Base-by-base conservation (phyloP, 1,139 yeast genomes). In the Zygosaccharomyces sapae region DNA sequence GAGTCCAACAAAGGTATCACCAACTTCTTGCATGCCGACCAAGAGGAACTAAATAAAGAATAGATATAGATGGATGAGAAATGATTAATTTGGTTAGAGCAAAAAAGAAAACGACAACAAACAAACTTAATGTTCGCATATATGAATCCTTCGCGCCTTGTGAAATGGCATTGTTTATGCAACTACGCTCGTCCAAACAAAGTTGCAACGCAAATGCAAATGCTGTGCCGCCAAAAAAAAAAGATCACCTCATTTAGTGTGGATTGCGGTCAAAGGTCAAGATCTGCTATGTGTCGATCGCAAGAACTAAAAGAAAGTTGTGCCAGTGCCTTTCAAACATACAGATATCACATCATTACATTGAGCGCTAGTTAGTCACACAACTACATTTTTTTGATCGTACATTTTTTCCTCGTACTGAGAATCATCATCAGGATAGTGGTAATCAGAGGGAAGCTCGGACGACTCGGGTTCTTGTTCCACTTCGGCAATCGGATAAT, bases 21-120 rank as follows among this genome's bases (percentile, higher is more conserved):
- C 5, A 49, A 51, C 13, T 61, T 58, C 44, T 48, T 54, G 37
- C 48, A 47, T 36, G 50, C 52, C 5, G 66, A 61, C 36, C 62
- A 58, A 46, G 30, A 47, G 29, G 24, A 33, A 4, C 38, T 56
- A 10, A 48, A 50, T 36, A 29, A 41, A 37, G 41, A 38, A 19
- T 38, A 29, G 35, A 47, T 46, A 34, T 10, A 13, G 7, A n/a
- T 27, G 18, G 40, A 49, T 33, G 29, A 22, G 25, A 22, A 22
- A 22, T 6, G 25, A 6, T 22, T 22, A 19, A 19, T 19, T 19
- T 19, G 22, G 22, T 19, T 19, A 19, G 22, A 19, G 22, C 22
- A 19, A 19, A 19, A 19, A 19, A 19, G 22, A 19, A 19, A 19
- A 19, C 22, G 22, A 19, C 22, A 19, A 19, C 22, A 19, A 19